Conservation (phyloP, 1,284 basidiomycete genomes). For the Papiliotrema laurentii region DNA sequence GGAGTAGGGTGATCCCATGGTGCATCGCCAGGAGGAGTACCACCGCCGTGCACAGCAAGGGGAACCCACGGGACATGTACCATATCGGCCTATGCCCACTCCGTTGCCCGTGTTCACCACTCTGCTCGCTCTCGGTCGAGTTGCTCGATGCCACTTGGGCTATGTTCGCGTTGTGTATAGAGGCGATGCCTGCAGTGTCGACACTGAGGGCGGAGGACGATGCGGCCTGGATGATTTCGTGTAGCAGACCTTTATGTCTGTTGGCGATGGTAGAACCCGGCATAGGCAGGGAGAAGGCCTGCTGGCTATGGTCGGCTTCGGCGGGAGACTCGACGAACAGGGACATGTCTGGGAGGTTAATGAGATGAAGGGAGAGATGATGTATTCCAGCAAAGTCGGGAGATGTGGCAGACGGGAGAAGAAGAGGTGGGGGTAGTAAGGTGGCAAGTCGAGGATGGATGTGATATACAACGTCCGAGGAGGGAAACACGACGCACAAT, state of each 20-base stretch:
- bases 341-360: neutral
- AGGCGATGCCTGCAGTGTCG: neutral
- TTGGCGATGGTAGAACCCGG: neutral
- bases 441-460: too few species aligned
- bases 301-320: neutral
- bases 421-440: neutral
- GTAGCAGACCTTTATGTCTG: neutral
- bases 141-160: neutral
- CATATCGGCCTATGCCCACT: neutral
- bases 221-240: neutral
- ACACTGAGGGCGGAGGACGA: neutral
- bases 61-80: neutral
- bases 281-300: neutral
- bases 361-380: neutral
- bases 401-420: neutral
- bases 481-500: too few species aligned
- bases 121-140: neutral
- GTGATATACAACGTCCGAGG: too few species aligned
- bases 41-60: neutral
- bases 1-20: neutral
- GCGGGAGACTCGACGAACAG: neutral
- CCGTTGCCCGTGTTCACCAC: neutral
- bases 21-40: constrained; percentile 5
- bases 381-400: neutral
- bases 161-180: neutral